Evolutionary conservation across 2,329 filamentous ascomycete genomes (phyloP).

Genomic region (Botrytis byssoidea): DNA sequence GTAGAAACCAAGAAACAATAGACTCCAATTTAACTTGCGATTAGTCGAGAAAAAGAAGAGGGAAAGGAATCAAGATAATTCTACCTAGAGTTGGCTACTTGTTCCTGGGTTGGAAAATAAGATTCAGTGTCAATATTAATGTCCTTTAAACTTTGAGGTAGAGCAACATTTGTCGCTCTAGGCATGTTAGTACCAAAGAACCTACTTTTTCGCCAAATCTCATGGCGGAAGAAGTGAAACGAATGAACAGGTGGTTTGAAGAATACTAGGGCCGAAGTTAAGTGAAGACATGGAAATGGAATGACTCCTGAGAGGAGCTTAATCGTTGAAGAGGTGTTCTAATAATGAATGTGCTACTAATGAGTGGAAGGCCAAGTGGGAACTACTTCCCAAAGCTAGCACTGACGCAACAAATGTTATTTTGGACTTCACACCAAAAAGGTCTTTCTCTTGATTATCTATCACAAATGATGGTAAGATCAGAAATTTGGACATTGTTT

Average conservation of each 20-base stretch:
- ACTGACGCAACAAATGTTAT: neutral
- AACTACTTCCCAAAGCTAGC: too few species aligned
- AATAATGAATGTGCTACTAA: too few species aligned
- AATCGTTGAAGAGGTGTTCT: too few species aligned
- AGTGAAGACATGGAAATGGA: neutral
- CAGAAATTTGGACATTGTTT: too few species aligned
- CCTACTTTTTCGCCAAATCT: neutral
- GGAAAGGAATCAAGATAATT: too few species aligned
- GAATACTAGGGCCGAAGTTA: neutral
- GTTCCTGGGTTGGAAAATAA: neutral
- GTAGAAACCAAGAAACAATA: neutral
- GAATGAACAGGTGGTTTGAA: neutral
- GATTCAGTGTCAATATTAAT: neutral
- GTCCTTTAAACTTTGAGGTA: neutral
- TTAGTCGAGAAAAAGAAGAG: too few species aligned
- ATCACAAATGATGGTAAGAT: too few species aligned
- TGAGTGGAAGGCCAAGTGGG: too few species aligned
- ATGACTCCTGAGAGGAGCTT: fast-evolving
- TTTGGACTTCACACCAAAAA: too few species aligned
- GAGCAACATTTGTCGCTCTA: neutral
- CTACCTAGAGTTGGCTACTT: neutral
- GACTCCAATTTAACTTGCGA: too few species aligned
- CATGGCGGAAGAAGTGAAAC: neutral
- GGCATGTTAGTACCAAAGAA: neutral
- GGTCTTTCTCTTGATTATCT: too few species aligned